Percentiles rank a stretch among this genome's conserved stretches.
Evolutionary conservation across 1,284 basidiomycete genomes (phyloP).

Genomic region (Porogramme epimiltina): DNA sequence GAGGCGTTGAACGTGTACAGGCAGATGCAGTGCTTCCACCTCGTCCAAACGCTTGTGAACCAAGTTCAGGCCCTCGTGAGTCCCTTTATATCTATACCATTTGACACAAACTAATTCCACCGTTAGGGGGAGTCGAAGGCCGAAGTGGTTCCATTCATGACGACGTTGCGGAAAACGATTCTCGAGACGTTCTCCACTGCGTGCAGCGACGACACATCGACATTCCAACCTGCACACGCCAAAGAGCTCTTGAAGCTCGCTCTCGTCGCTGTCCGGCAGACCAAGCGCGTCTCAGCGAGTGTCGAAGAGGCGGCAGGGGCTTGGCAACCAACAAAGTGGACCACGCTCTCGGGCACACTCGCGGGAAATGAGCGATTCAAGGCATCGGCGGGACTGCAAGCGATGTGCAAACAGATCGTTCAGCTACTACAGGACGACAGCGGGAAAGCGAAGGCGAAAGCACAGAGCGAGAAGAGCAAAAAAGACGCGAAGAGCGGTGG

Average conservation of each 20-base stretch:
- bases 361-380: conserved; percentile 45
- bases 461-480: conserved; percentile 8
- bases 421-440: conserved; percentile 24
- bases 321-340: conserved; percentile 51
- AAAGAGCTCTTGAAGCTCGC: conserved; percentile 83
- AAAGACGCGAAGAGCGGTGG: conserved; percentile 7
- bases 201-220: conserved; percentile 44
- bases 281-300: conserved; percentile 44
- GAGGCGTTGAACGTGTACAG: conserved; percentile 77
- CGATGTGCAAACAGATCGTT: conserved; percentile 51
- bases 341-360: conserved; percentile 37
- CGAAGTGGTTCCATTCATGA: conserved; percentile 48
- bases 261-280: conserved; percentile 67
- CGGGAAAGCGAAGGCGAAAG: conserved; percentile 10
- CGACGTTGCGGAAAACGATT: conserved; percentile 51
- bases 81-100: conserved; percentile 1
- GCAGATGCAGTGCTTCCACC: conserved; percentile 72
- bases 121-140: conserved; percentile 18
- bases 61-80: conserved; percentile 59
- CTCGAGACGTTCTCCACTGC: conserved; percentile 54
- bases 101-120: neutral
- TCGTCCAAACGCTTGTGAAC: conserved; percentile 69
- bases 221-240: conserved; percentile 66
- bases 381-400: conserved; percentile 44
- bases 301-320: conserved; percentile 29